phyloP scores from a whole-genome alignment of 2,329 filamentous ascomycete species.

The Cladosporium sp. region DNA sequence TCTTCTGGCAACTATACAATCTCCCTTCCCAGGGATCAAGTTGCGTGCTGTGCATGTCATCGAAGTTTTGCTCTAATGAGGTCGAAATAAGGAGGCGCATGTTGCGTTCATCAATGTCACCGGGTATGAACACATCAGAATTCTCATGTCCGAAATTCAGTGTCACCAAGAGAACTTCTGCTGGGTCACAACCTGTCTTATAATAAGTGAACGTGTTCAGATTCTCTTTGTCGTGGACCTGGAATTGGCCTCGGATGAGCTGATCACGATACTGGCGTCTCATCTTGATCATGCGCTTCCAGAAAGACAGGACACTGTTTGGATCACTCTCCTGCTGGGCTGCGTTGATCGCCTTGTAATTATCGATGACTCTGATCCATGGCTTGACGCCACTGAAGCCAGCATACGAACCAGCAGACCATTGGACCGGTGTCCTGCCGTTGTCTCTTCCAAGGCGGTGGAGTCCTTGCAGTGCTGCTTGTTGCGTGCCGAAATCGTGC shows the following conservation, averaged over 20 bases:
- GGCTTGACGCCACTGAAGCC: slow-evolving; percentile 55
- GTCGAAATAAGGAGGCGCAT: background rate
- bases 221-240: background rate
- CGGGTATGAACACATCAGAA: background rate
- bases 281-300: background rate
- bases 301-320: background rate
- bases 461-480: slow-evolving; percentile 41
- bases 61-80: background rate
- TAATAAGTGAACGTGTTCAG: background rate
- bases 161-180: background rate
- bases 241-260: background rate
- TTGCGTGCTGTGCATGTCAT: background rate
- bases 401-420: slow-evolving; percentile 52
- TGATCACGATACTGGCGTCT: background rate
- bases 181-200: background rate
- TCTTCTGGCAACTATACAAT: background rate
- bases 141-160: background rate
- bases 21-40: background rate
- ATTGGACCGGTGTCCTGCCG: slow-evolving; percentile 58
- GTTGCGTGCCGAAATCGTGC: slow-evolving; percentile 42
- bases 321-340: background rate
- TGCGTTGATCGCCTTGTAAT: background rate
- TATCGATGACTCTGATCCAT: slow-evolving; percentile 60
- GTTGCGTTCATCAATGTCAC: background rate
- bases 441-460: background rate